These are phyloP conservation scores for Platanthera guangdongensis DNA, from an alignment of 106 monocot species.

Conservation along the genomic window DNA sequence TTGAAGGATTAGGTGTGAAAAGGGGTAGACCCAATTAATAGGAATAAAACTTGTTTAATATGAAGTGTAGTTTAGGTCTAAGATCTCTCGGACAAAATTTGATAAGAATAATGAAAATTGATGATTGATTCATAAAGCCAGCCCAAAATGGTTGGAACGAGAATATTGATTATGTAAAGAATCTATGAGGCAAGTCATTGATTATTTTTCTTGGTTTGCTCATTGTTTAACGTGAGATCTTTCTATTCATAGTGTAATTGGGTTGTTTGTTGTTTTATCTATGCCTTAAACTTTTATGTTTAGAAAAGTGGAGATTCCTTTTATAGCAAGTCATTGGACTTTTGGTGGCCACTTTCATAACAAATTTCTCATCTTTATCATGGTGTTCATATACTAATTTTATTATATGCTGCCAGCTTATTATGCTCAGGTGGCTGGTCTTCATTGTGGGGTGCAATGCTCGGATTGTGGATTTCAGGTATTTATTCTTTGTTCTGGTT, in stretches of 20 bases:
- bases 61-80: too few species aligned
- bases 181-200: background rate
- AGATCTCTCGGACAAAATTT: too few species aligned
- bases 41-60: too few species aligned
- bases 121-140: too few species aligned
- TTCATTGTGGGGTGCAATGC: slow-evolving; percentile 46
- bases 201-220: background rate
- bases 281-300: background rate
- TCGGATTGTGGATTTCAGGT: slow-evolving; percentile 81
- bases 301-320: background rate
- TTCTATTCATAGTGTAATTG: background rate
- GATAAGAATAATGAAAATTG: too few species aligned
- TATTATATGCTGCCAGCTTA: slow-evolving; percentile 54
- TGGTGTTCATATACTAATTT: background rate
- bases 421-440: slow-evolving; percentile 95
- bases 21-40: too few species aligned
- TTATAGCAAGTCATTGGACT: background rate
- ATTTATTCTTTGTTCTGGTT: background rate
- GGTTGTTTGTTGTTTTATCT: background rate
- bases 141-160: too few species aligned
- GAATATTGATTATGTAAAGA: background rate
- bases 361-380: background rate
- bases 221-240: background rate
- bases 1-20: too few species aligned
- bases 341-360: background rate